phyloP scores from a whole-genome alignment of 345 rosid genomes.

The Arabidopsis arenosa region DNA sequence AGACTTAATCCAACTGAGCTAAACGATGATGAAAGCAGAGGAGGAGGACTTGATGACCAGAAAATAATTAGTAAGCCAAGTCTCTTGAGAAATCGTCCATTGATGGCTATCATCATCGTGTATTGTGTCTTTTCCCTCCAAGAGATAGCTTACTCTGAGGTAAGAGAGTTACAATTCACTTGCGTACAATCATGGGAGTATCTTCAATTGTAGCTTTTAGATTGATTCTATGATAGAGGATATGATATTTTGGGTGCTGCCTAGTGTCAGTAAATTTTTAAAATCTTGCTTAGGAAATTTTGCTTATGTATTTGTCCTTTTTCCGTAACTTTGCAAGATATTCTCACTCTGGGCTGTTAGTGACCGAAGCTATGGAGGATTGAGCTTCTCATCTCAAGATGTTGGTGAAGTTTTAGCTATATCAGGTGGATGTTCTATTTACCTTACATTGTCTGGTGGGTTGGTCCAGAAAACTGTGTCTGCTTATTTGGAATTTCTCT shows the following conservation, averaged over 20 bases:
- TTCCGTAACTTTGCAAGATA: slow-evolving; percentile 38
- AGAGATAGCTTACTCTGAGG: slow-evolving; percentile 72
- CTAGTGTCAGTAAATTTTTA: neutral
- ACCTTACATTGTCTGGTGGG: slow-evolving; percentile 2
- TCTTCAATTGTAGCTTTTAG: neutral
- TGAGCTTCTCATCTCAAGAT: slow-evolving; percentile 66
- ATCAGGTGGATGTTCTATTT: slow-evolving; percentile 51
- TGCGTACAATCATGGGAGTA: neutral
- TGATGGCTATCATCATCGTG: slow-evolving; percentile 61
- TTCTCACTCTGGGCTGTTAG: slow-evolving; percentile 77
- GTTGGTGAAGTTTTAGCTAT: slow-evolving; percentile 70
- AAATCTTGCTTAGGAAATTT: neutral
- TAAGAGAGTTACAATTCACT: slow-evolving; percentile 31
- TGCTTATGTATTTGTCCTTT: neutral
- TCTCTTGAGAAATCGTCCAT: slow-evolving; percentile 60
- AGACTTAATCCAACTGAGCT: slow-evolving; percentile 20
- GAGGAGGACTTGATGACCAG: slow-evolving; percentile 29
- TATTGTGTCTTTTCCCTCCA: slow-evolving; percentile 72
- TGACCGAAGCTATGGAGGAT: slow-evolving; percentile 62
- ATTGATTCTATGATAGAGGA: neutral
- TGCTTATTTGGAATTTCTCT: slow-evolving; percentile 6
- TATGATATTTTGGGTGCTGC: slow-evolving; percentile 8
- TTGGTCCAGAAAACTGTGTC: neutral
- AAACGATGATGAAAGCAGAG: slow-evolving; percentile 23
- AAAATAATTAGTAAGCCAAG: slow-evolving; percentile 40